phyloP scores from a whole-genome alignment of 352 stramenopile genomes.

The Pythium graminicola region DNA sequence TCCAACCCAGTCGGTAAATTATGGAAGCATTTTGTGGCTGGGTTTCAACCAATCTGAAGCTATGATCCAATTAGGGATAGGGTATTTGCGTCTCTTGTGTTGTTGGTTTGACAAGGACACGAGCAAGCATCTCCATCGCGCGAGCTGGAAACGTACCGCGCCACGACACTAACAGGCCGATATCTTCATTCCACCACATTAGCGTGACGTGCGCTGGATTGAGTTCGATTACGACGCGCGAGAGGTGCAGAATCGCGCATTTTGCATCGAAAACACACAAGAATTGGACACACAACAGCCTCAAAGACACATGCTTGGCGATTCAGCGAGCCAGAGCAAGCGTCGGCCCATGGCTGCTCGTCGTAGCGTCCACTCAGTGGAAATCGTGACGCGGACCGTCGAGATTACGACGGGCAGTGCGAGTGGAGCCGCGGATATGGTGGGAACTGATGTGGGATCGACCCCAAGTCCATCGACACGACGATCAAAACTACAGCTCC shows the following conservation, averaged over 20 bases:
- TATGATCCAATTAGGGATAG: conserved; percentile 14
- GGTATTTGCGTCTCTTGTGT: conserved; percentile 3
- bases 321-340: background rate
- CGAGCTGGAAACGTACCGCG: no score
- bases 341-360: background rate
- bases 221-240: background rate
- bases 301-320: conserved; percentile 1
- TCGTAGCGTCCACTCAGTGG: conserved; percentile 6
- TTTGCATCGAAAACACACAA: conserved; percentile 3
- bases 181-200: background rate
- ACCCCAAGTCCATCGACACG: background rate
- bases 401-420: background rate
- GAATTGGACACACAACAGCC: background rate
- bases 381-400: conserved; percentile 10
- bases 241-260: background rate
- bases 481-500: conserved; percentile 64
- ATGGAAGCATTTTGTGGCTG: no score
- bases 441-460: no score
- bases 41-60: conserved; percentile 4
- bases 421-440: no score
- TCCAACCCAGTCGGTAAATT: no score
- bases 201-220: no score
- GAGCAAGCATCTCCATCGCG: background rate
- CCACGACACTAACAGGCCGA: no score
- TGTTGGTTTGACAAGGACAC: conserved; percentile 26